Percentiles rank a stretch among this genome's conserved stretches.
phyloP scores from a whole-genome alignment of 2,329 filamentous ascomycete species.

The Talaromyces sp. region DNA sequence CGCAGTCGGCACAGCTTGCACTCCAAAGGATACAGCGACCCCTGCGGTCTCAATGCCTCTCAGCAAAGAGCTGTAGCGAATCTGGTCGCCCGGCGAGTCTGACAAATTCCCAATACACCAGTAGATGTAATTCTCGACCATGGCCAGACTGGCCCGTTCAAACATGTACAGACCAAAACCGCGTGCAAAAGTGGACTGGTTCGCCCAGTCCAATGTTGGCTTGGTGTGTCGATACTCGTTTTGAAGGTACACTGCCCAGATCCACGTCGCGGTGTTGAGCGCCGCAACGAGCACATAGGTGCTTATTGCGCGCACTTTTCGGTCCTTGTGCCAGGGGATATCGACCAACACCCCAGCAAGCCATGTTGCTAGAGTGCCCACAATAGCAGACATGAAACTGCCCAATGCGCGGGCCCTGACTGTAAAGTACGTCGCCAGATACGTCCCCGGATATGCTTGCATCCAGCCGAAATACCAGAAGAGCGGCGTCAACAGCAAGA shows the following conservation, averaged over 20 bases:
- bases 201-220: conserved; percentile 41
- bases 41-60: conserved; percentile 40
- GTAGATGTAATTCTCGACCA: conserved; percentile 44
- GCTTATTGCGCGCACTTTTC: conserved; percentile 35
- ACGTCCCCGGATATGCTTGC: conserved; percentile 52
- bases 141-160: conserved; percentile 33
- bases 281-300: conserved; percentile 39
- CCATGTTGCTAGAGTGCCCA: conserved; percentile 39
- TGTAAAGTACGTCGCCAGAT: conserved; percentile 50
- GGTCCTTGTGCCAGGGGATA: conserved; percentile 33
- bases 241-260: conserved; percentile 45
- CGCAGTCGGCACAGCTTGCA: conserved; percentile 41
- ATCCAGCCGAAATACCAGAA: conserved; percentile 42
- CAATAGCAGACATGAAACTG: conserved; percentile 39
- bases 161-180: conserved; percentile 42
- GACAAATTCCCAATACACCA: conserved; percentile 45
- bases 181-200: conserved; percentile 36
- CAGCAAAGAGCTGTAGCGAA: conserved; percentile 42
- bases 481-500: conserved; percentile 47
- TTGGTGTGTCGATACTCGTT: conserved; percentile 41
- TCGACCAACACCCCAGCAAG: conserved; percentile 30
- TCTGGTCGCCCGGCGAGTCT: conserved; percentile 41
- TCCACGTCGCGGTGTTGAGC: conserved; percentile 43
- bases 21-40: conserved; percentile 39
- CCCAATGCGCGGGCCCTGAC: conserved; percentile 46